These are phyloP conservation scores for Cystobasidiaceae sp. DNA, from an alignment of 1,284 basidiomycete species.

Conservation along the genomic window DNA sequence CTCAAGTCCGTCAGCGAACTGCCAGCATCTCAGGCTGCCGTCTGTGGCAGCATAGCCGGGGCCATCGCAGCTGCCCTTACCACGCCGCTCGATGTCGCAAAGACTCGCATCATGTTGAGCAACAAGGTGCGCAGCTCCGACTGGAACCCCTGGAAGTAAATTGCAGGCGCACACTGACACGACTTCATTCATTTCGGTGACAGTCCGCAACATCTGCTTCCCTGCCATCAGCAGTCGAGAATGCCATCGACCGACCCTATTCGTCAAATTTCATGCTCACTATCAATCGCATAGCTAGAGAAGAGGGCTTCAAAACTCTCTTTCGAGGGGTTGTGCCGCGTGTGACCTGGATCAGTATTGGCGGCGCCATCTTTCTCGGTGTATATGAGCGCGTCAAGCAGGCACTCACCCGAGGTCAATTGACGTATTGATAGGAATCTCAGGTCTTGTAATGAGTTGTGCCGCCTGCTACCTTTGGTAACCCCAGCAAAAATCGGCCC, in stretches of 20 bases:
- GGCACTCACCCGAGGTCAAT: not conserved
- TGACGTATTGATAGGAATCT: no score
- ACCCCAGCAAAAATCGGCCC: no score
- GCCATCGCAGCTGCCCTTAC: constrained; percentile 83
- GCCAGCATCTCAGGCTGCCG: constrained; percentile 72
- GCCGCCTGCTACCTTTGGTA: no score
- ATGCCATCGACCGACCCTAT: no score
- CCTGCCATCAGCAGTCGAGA: no score
- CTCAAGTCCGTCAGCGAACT: constrained; percentile 50
- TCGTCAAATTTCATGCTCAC: constrained; percentile 43
- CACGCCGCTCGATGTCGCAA: constrained; percentile 93
- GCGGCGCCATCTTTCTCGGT: constrained; percentile 93
- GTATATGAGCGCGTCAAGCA: constrained; percentile 63
- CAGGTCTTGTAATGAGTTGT: no score
- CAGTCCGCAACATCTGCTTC: no score
- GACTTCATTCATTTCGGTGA: not conserved
- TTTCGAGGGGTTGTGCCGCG: constrained; percentile 86
- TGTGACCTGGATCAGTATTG: constrained; percentile 91
- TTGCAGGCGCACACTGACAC: constrained; percentile 52
- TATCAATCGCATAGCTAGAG: constrained; percentile 57
- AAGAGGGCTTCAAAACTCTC: constrained; percentile 69
- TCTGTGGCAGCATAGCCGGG: constrained; percentile 87
- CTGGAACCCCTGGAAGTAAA: no score
- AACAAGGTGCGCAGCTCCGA: not conserved
- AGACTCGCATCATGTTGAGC: constrained; percentile 89